Evolutionary conservation across 2,329 filamentous ascomycete genomes (phyloP).

Genomic region (Dissoconium aciculare): DNA sequence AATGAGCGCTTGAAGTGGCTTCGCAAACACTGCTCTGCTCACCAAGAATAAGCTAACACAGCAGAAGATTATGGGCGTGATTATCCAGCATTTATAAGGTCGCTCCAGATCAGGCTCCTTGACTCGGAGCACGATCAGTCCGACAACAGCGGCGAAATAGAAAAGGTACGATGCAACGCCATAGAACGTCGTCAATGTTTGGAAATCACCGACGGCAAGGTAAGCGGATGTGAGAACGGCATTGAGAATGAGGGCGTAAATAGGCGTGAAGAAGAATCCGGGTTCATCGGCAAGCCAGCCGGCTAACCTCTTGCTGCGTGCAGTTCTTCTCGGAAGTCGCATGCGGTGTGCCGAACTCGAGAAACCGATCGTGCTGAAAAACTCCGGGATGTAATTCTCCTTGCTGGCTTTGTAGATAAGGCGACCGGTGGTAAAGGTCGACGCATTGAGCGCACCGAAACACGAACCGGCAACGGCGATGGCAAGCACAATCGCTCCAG

Average conservation of each 20-base stretch:
- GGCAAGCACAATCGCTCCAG: constrained; percentile 70
- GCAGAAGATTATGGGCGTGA: constrained; percentile 94
- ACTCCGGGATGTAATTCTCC: constrained; percentile 74
- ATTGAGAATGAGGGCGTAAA: constrained; percentile 80
- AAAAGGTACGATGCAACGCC: constrained; percentile 95
- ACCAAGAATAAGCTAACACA: constrained; percentile 90
- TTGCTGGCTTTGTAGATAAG: constrained; percentile 89
- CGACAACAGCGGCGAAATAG: constrained; percentile 90
- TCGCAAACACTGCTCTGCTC: constrained; percentile 73
- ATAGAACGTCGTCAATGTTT: constrained; percentile 88
- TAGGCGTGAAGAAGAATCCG: constrained; percentile 82
- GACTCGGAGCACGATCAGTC: constrained; percentile 78
- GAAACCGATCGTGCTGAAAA: constrained; percentile 74
- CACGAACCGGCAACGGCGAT: constrained; percentile 82
- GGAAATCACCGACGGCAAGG: constrained; percentile 75
- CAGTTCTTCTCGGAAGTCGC: constrained; percentile 28
- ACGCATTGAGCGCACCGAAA: constrained; percentile 87
- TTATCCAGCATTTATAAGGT: constrained; percentile 92
- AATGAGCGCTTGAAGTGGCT: constrained; percentile 77
- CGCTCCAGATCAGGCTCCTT: constrained; percentile 74
- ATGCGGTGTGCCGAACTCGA: constrained; percentile 28
- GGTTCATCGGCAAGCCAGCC: constrained; percentile 60
- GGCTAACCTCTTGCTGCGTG: constrained; percentile 39
- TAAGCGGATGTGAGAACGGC: constrained; percentile 57
- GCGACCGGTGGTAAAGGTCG: constrained; percentile 81